A percentile compares a stretch with the other conserved stretches of the same genome.
These are phyloP conservation scores for Cryphonectria nitschkei DNA, from an alignment of 2,329 filamentous ascomycete genomes.

Conservation along the genomic window DNA sequence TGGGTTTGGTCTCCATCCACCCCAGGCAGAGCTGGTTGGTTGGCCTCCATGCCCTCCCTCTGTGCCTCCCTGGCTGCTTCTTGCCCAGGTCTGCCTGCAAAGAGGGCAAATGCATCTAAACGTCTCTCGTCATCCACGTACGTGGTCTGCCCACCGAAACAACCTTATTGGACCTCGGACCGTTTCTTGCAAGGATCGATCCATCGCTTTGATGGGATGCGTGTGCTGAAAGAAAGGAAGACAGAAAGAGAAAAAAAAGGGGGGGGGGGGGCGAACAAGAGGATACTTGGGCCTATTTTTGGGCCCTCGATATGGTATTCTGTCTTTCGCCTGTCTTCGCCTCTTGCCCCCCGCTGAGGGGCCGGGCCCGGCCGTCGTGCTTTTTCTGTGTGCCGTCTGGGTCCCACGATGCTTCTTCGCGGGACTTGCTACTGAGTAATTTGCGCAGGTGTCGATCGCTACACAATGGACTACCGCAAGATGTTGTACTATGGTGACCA, in stretches of 20 bases:
- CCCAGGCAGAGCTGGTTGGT: not conserved
- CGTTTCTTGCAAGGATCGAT: constrained; percentile 4
- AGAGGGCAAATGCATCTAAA: constrained; percentile 5
- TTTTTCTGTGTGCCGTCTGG: constrained; percentile 2
- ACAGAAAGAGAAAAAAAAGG: too few relatives aligned
- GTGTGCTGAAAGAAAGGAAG: not conserved
- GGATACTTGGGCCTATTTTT: not conserved
- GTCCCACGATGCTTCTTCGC: not conserved
- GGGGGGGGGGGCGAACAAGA: too few relatives aligned
- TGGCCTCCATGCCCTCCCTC: not conserved
- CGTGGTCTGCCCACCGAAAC: constrained; percentile 12
- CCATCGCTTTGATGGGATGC: not conserved
- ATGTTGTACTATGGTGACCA: not conserved
- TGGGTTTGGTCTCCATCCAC: not conserved
- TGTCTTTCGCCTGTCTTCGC: not conserved
- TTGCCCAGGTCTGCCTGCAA: not conserved
- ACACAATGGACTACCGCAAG: not conserved
- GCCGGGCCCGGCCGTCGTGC: not conserved
- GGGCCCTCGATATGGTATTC: not conserved
- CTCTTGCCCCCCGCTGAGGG: not conserved
- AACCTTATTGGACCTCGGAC: not conserved
- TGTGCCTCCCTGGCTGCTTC: not conserved
- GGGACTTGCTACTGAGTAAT: not conserved
- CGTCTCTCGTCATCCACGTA: constrained; percentile 6
- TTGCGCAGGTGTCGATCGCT: not conserved